These are phyloP conservation scores for Fagopyrum tataricum DNA, from an alignment of 148 eudicot genomes.

Conservation along the genomic window DNA sequence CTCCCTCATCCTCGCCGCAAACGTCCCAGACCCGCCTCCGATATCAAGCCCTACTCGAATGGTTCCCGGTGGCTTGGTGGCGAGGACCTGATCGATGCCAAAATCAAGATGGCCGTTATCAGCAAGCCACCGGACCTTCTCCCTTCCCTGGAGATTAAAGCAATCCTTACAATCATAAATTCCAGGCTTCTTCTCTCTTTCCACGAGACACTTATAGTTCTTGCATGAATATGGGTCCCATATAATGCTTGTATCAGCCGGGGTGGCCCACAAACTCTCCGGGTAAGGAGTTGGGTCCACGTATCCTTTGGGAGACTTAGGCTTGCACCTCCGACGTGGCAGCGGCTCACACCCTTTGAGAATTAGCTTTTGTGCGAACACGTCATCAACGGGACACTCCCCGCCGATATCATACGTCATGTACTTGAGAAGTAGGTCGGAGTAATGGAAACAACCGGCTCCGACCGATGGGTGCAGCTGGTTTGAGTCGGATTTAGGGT, in stretches of 20 bases:
- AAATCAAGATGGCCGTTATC: background rate
- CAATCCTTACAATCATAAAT: constrained; percentile 30
- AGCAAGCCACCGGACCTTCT: constrained; percentile 19
- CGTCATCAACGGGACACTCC: constrained; percentile 39
- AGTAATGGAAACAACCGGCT: constrained; percentile 45
- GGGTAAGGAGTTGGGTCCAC: constrained; percentile 21
- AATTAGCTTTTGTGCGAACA: constrained; percentile 51
- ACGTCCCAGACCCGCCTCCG: constrained; percentile 70
- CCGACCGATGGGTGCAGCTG: constrained; percentile 48
- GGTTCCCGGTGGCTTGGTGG: background rate
- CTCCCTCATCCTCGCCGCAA: constrained; percentile 61
- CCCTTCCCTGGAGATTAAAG: background rate
- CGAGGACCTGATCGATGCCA: background rate
- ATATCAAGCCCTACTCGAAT: constrained; percentile 56
- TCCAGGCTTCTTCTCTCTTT: constrained; percentile 23
- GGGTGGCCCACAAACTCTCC: constrained; percentile 25
- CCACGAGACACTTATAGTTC: constrained; percentile 40
- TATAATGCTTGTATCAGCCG: constrained; percentile 33
- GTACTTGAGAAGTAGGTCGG: constrained; percentile 47
- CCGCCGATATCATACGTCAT: constrained; percentile 62
- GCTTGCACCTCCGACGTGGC: constrained; percentile 64
- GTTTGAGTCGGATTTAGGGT: constrained; percentile 30
- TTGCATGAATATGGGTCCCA: constrained; percentile 38
- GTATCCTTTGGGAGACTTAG: constrained; percentile 16
- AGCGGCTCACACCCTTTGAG: constrained; percentile 84